These are phyloP conservation scores for Diaporthe sp. DNA, from an alignment of 2,329 filamentous ascomycete species.

Conservation along the genomic window DNA sequence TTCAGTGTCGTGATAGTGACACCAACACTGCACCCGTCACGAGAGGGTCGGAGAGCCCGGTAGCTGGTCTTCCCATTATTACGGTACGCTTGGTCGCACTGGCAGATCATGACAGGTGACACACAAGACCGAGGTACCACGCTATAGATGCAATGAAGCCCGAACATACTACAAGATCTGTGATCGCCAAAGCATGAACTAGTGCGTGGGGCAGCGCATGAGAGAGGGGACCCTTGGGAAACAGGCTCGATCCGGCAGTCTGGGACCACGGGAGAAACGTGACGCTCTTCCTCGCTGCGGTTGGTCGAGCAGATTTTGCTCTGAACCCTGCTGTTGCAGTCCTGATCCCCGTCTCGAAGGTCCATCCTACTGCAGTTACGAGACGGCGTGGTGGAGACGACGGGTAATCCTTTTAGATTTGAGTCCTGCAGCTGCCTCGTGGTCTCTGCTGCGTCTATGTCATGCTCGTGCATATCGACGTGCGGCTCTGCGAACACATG, in stretches of 20 bases:
- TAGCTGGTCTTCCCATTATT: neutral
- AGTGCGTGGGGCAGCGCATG: slow-evolving; percentile 20
- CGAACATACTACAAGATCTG: neutral
- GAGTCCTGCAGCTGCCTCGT: slow-evolving; percentile 21
- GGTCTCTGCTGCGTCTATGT: neutral
- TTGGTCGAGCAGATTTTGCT: slow-evolving; percentile 31
- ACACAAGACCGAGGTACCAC: neutral
- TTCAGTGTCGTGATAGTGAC: neutral
- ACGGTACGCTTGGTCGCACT: neutral
- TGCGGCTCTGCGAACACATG: slow-evolving; percentile 18
- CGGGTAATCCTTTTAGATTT: neutral
- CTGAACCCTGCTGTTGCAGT: neutral
- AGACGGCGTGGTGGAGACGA: neutral
- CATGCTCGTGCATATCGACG: slow-evolving; percentile 16
- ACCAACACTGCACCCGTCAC: neutral
- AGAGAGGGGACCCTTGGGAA: neutral
- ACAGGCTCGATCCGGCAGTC: slow-evolving; percentile 31
- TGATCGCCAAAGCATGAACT: slow-evolving; percentile 22
- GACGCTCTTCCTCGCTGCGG: slow-evolving; percentile 2
- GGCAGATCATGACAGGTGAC: slow-evolving; percentile 16
- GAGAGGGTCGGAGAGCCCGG: neutral
- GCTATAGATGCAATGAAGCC: slow-evolving; percentile 10
- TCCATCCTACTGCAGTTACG: slow-evolving; percentile 14
- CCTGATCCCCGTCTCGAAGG: neutral
- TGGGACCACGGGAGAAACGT: slow-evolving; percentile 35